Conservation (phyloP, 192 early-diverging fungal genomes). For the Podila epicladia region DNA sequence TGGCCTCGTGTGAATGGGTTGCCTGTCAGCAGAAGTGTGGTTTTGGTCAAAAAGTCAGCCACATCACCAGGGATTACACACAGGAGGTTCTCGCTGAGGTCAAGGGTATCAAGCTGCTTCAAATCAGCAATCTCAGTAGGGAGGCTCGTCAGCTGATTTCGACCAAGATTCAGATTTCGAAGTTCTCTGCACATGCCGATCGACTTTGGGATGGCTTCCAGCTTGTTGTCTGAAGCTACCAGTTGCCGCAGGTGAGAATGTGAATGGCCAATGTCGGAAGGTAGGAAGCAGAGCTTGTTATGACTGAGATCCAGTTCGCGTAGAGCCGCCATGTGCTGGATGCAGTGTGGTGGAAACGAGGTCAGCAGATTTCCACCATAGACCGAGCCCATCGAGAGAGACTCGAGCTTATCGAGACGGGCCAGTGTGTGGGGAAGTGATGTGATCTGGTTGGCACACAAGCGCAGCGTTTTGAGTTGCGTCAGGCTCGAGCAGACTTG, state of each 20-base stretch:
- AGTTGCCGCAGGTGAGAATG: constrained; percentile 48
- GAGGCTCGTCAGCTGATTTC: constrained; percentile 58
- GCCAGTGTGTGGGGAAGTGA: constrained; percentile 42
- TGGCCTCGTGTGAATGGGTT: constrained; percentile 60
- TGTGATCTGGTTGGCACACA: constrained; percentile 58
- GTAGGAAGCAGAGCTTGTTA: constrained; percentile 57
- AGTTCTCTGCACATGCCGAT: constrained; percentile 58
- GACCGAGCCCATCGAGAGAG: constrained; percentile 59
- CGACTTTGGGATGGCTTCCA: constrained; percentile 60
- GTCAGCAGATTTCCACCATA: constrained; percentile 60
- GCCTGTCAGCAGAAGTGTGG: constrained; percentile 59
- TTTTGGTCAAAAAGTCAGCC: constrained; percentile 52
- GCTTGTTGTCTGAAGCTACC: constrained; percentile 56
- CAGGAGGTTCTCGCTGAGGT: constrained; percentile 62
- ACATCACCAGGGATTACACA: constrained; percentile 59
- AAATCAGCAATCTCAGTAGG: constrained; percentile 55
- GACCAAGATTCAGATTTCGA: constrained; percentile 55
- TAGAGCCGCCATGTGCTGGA: constrained; percentile 53
- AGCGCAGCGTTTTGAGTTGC: constrained; percentile 47
- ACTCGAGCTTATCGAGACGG: constrained; percentile 52
- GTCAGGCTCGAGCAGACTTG: constrained; percentile 50
- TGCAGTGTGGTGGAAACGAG: constrained; percentile 46
- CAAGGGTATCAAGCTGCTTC: constrained; percentile 57
- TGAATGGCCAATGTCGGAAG: constrained; percentile 52
- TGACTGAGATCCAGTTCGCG: constrained; percentile 63